Evolutionary conservation across 2,329 filamentous ascomycete genomes (phyloP).

Genomic region (Leptoxyphium fumago): DNA sequence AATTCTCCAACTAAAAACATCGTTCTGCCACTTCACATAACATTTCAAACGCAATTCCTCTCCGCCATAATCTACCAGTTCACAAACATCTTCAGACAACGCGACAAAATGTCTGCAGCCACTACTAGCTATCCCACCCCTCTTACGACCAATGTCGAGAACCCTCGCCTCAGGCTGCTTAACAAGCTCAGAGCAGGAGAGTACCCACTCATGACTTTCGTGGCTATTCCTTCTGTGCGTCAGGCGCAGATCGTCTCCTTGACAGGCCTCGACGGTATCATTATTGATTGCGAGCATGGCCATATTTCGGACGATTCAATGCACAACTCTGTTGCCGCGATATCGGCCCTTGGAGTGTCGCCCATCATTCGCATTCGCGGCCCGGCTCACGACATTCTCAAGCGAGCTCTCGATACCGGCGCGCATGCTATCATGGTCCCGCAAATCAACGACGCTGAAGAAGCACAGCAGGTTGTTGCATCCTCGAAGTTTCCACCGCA

Average conservation of each 20-base stretch:
- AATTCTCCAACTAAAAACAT: too few relatives aligned
- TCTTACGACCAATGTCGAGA: conserved; percentile 15
- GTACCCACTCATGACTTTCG: conserved; percentile 25
- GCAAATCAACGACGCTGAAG: conserved; percentile 35
- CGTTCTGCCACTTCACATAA: too few relatives aligned
- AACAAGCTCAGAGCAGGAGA: conserved; percentile 27
- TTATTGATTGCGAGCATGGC: conserved; percentile 43
- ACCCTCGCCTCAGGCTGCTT: conserved; percentile 29
- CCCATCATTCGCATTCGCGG: conserved; percentile 36
- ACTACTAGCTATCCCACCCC: conserved; percentile 1
- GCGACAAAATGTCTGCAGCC: conserved; percentile 1
- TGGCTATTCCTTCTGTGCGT: conserved; percentile 33
- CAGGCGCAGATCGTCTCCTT: conserved; percentile 42
- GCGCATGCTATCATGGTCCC: conserved; percentile 41
- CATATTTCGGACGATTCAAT: conserved; percentile 40
- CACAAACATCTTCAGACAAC: neutral
- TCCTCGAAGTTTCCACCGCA: conserved; percentile 40
- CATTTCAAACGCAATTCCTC: too few relatives aligned
- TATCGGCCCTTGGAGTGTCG: conserved; percentile 25
- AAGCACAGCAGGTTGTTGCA: conserved; percentile 33
- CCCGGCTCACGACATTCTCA: conserved; percentile 43
- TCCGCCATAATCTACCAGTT: neutral
- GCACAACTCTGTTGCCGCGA: conserved; percentile 38
- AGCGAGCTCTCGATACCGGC: conserved; percentile 41
- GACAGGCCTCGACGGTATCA: conserved; percentile 48